phyloP scores from a whole-genome alignment of 345 rosid genomes.

The Eucalyptus polybractea region DNA sequence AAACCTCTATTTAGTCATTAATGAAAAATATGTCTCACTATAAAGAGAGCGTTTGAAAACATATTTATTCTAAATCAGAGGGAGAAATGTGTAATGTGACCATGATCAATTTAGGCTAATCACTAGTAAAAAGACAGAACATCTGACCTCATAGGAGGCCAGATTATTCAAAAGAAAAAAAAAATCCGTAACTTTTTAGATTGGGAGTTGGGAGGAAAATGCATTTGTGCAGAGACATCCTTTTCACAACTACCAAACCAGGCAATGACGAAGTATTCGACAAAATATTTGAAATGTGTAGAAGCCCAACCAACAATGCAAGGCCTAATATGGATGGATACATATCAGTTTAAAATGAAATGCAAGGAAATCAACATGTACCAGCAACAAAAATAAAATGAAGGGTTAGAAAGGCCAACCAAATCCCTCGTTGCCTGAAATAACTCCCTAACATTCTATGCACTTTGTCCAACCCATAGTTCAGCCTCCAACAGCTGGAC shows the following conservation, averaged over 20 bases:
- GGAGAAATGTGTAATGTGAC: background rate
- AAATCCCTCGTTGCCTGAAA: slow-evolving; percentile 90
- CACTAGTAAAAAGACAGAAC: background rate
- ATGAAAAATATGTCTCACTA: background rate
- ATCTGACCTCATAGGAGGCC: background rate
- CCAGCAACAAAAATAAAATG: background rate
- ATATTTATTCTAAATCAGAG: no score
- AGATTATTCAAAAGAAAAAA: background rate
- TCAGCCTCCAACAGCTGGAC: slow-evolving; percentile 95
- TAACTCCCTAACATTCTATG: slow-evolving; percentile 89
- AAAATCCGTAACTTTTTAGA: background rate
- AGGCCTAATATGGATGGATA: background rate
- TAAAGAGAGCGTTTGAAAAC: no score
- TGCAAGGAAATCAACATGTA: background rate
- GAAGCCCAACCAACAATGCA: background rate
- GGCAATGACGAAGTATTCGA: slow-evolving; percentile 5
- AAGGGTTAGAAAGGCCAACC: slow-evolving; percentile 29
- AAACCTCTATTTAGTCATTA: background rate
- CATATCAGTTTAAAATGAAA: background rate
- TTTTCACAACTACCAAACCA: background rate
- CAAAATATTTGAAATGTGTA: background rate
- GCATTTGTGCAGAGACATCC: background rate
- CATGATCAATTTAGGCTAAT: background rate
- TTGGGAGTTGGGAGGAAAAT: background rate
- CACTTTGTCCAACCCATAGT: slow-evolving; percentile 96